Conservation (phyloP, 306 rosid genomes). For the Cicer pinnatifidum region DNA sequence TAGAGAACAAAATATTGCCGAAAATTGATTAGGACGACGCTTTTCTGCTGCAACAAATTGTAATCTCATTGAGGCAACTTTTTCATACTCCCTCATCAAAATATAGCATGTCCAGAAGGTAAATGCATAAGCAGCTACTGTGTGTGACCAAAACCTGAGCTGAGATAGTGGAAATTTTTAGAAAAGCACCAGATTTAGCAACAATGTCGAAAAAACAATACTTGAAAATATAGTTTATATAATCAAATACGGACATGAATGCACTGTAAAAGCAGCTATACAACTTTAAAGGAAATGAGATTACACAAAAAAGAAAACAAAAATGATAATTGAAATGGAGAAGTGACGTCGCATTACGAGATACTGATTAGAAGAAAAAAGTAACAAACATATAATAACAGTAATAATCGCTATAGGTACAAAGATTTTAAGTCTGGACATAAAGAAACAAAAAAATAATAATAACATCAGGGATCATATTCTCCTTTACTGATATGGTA, state of each 20-base stretch:
- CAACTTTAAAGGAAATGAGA: constrained; percentile 21
- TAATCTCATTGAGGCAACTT: constrained; percentile 75
- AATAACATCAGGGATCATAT: constrained; percentile 30
- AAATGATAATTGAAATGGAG: background rate
- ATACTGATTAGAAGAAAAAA: constrained; percentile 17
- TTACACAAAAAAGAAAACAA: background rate
- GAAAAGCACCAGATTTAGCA: constrained; percentile 14
- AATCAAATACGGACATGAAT: constrained; percentile 20
- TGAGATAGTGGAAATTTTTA: constrained; percentile 35
- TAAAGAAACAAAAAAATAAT: constrained; percentile 17
- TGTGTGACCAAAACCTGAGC: constrained; percentile 83
- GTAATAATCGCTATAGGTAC: constrained; percentile 67
- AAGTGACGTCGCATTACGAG: constrained; percentile 12
- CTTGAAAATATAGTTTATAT: constrained; percentile 1
- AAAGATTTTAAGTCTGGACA: constrained; percentile 88
- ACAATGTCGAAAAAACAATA: constrained; percentile 33
- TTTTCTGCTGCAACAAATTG: constrained; percentile 77
- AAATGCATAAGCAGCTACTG: constrained; percentile 77
- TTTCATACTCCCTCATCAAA: constrained; percentile 79
- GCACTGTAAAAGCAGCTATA: constrained; percentile 31
- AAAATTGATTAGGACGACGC: constrained; percentile 89
- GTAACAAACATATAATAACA: background rate
- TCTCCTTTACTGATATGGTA: constrained; percentile 9
- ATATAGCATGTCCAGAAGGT: constrained; percentile 89
- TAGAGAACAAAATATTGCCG: constrained; percentile 55